Base-by-base conservation (phyloP, 106 monocot species). In the Dendrobium officinale region DNA sequence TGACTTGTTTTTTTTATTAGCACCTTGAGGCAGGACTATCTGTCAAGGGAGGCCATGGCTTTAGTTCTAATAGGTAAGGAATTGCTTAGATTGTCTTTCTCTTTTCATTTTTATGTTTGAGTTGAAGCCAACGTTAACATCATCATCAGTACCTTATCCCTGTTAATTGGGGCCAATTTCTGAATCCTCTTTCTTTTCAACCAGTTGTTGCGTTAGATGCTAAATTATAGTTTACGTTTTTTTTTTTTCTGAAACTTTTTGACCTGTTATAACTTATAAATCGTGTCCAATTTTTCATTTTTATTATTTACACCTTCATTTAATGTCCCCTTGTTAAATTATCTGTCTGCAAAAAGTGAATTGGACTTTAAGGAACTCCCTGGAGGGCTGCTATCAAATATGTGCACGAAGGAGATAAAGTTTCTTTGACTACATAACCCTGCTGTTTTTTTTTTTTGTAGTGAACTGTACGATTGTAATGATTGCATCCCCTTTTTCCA, bases 11-110 rank as follows among this genome's bases (percentile, higher is more conserved):
- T 26, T 18, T 79, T 76, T 7, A 81, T 31, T 82, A 96, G 96
- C 93, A 93, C 81, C 78, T 77, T 56, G 96, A 96, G 81, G 91
- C 90, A 67, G 96, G 96, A 47, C 58, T 96, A 70, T 87, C 93
- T 27, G 86, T 96, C 19, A 93, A 85, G 77, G 86, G 79, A 67
- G 83, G 82, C 55, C 84, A 87, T 8, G 88, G 84, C 45, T 92
- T 93, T 87, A 85, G 51, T 67, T 80, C 92, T 40, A 92, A 87
- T 80, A 88, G 93, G 93, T 96, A 90, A 78, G 77, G 24, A 61
- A 0, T 83, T 16, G 45, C 70, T 78, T 37, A 26, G 15, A 66
- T 56, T 77, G 1, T 31, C 68, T 27, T 72, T 13, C 2, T 20
- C 37, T 84, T 55, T 79, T 44, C 1, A 4, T 19, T 74, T 44